Evolutionary conservation across 2,329 filamentous ascomycete genomes (phyloP).

Genomic region (Tolypocladium inflatum): DNA sequence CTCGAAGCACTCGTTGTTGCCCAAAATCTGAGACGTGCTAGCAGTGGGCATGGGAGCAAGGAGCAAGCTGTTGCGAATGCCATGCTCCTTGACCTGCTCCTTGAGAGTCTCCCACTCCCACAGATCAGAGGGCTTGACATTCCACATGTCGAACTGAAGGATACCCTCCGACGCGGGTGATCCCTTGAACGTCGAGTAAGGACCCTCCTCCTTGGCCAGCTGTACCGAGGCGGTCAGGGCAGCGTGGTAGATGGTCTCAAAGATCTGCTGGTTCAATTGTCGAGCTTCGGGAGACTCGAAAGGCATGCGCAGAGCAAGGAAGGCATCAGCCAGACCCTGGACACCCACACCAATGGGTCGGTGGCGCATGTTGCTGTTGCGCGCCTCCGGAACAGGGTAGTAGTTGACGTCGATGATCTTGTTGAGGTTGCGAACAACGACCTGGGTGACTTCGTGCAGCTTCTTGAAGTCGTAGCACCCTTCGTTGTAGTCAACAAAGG

Average conservation of each 20-base stretch:
- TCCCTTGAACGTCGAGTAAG: conserved; percentile 86
- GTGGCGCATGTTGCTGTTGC: conserved; percentile 95
- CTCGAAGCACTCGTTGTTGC: conserved; percentile 99
- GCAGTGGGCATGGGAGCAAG: conserved; percentile 97
- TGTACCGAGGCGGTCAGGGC: conserved; percentile 83
- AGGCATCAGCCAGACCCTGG: conserved; percentile 94
- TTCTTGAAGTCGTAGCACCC: conserved; percentile 92
- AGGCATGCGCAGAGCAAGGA: conserved; percentile 90
- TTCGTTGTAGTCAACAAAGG: conserved; percentile 78
- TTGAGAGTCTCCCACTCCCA: conserved; percentile 95
- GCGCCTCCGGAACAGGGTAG: conserved; percentile 91
- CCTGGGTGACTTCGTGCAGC: conserved; percentile 87
- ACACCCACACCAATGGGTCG: conserved; percentile 94
- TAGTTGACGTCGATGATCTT: conserved; percentile 98
- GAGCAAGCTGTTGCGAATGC: conserved; percentile 90
- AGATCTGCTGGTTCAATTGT: conserved; percentile 94
- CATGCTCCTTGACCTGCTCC: conserved; percentile 83
- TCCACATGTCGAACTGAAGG: conserved; percentile 98
- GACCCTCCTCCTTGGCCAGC: conserved; percentile 70
- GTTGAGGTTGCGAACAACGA: conserved; percentile 92
- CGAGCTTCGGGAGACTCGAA: conserved; percentile 95
- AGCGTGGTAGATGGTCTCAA: conserved; percentile 98
- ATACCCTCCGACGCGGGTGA: conserved; percentile 92
- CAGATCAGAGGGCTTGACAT: conserved; percentile 81
- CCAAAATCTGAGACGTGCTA: conserved; percentile 92